Conservation (phyloP, 1,284 basidiomycete genomes). For the Anthracocystis panici-leucophaei region DNA sequence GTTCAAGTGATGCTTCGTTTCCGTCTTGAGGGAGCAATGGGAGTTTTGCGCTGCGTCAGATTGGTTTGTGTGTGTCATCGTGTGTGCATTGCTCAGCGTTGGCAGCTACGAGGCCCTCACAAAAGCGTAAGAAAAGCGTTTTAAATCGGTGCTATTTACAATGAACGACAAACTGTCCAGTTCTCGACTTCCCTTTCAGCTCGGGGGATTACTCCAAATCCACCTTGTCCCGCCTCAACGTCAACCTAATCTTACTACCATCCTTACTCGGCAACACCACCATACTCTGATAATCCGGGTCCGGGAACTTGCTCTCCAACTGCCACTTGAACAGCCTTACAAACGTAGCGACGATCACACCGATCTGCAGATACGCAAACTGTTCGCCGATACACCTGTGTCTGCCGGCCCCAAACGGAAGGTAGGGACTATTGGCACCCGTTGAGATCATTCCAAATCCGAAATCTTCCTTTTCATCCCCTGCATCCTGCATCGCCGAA, state of each 20-base stretch:
- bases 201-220: slow-evolving; percentile 1
- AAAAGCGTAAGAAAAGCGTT: no score
- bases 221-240: slow-evolving; percentile 9
- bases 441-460: slow-evolving; percentile 81
- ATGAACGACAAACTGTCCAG: no score
- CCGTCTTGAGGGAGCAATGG: background rate
- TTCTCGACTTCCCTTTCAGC: no score
- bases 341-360: slow-evolving; percentile 83
- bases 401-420: slow-evolving; percentile 91
- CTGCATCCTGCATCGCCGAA: slow-evolving; percentile 69
- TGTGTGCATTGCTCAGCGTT: no score
- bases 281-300: slow-evolving; percentile 86
- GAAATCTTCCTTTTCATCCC: slow-evolving; percentile 86
- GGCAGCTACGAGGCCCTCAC: no score
- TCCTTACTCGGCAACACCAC: slow-evolving; percentile 76
- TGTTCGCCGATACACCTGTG: slow-evolving; percentile 96
- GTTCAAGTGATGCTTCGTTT: slow-evolving; percentile 9
- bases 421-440: slow-evolving; percentile 76
- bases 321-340: slow-evolving; percentile 82
- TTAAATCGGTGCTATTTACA: no score
- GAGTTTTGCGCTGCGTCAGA: no score
- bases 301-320: slow-evolving; percentile 77
- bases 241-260: slow-evolving; percentile 24
- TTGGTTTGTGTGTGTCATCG: no score
- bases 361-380: slow-evolving; percentile 95